Base-by-base conservation (phyloP, 2,329 filamentous ascomycete genomes). In the Botryosphaeria dothidea region DNA sequence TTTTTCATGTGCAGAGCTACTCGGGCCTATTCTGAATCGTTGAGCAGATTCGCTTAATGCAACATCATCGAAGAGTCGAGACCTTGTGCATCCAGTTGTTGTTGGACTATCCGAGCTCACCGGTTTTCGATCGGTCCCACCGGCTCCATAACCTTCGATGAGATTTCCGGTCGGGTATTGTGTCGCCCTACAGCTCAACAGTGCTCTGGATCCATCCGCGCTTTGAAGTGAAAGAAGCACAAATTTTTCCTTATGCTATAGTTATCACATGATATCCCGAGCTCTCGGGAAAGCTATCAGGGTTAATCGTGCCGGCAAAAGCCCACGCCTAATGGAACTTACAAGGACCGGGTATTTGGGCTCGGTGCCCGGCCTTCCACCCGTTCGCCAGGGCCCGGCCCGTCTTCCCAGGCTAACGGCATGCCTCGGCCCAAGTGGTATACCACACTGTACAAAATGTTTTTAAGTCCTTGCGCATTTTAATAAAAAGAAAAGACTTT, bases 181-280 rank as follows among this genome's bases (percentile, higher is more conserved):
- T n/a, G n/a, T n/a, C n/a, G n/a, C n/a, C n/a, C n/a, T n/a, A n/a
- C n/a, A n/a, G n/a, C n/a, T n/a, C n/a, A n/a, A n/a, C n/a, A n/a
- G n/a, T n/a, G n/a, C n/a, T n/a, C n/a, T n/a, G n/a, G n/a, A n/a
- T n/a, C n/a, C n/a, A n/a, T n/a, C n/a, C n/a, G n/a, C n/a, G n/a
- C n/a, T n/a, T n/a, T n/a, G n/a, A n/a, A n/a, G n/a, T n/a, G n/a
- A n/a, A n/a, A n/a, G n/a, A n/a, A n/a, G n/a, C n/a, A n/a, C n/a
- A n/a, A n/a, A n/a, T n/a, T n/a, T n/a, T n/a, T n/a, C n/a, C n/a
- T n/a, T n/a, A n/a, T n/a, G n/a, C n/a, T n/a, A 34, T 4, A 3
- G 31, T n/a, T n/a, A 4, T 41, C 52, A 56, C 52, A 41, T 56
- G 52, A 56, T 15, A 41, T 56, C 11, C 52, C 52, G 52, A 56